Evolutionary conservation across 345 rosid species (phyloP), one percentile per base, ranked within the genome.

Genomic region (Camelina laxa): DNA sequence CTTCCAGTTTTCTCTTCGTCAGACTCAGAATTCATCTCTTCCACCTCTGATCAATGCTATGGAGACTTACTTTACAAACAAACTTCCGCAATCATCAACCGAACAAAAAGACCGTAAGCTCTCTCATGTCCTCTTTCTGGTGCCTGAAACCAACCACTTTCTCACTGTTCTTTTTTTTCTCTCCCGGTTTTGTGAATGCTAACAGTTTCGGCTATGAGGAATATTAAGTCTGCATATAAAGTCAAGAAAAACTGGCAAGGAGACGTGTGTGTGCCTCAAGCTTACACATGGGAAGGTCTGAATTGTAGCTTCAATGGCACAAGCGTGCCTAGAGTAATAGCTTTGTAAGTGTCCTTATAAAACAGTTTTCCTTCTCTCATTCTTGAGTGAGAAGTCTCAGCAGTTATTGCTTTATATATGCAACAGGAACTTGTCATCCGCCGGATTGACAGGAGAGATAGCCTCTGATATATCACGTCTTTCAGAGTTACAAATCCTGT

Each of bases 171-270:
- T 48, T 39, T 6, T 4, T 20, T 13, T 30, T 13, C 3, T 61
- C 51, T 64, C 27, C 27, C 2, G 4, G 2, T 65, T 35, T 11
- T 1, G 15, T 63, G 35, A 61, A 27, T 12, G 15, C 8, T 41
- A 2, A 12, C 58, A 87, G 88, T 81, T 69, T 67, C 81, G 11
- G 85, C 88, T 1, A 78, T 85, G 50, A 63, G 45, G 69, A 76
- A 17, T 49, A 70, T 85, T 51, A 84, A 84, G 71, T 83, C 82
- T 15, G 21, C 17, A 1, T 85, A 85, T 73, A 58, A 72, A 39
- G 36, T 87, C 67, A 76, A 63, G 31, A 75, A 58, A 69, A 76
- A 81, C 75, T 87, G 87, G 91, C 76, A 85, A 70, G 89, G 89
- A 70, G 91, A 85, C 47, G 75, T 75, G 36, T 81, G 84, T 57